Percentiles rank a stretch among this genome's conserved stretches.
These are phyloP conservation scores for Saturnispora bothae DNA, from an alignment of 805 yeast species.

Conservation along the genomic window DNA sequence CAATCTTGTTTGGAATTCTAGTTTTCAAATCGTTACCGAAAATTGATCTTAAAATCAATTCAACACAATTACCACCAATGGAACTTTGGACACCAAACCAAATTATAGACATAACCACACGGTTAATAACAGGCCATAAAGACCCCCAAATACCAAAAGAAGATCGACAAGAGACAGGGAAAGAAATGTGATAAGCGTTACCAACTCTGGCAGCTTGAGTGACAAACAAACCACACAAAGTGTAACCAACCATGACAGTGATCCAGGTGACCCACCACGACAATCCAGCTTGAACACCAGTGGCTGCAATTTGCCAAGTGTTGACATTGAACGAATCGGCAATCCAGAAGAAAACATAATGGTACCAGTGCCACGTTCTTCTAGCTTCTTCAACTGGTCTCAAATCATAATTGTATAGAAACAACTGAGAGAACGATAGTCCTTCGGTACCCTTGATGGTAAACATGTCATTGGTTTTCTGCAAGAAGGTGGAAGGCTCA, in stretches of 20 bases:
- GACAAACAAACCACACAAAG: constrained; percentile 58
- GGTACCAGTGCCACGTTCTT: constrained; percentile 79
- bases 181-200: constrained; percentile 67
- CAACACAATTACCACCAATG: constrained; percentile 76
- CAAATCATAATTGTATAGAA: constrained; percentile 64
- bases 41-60: constrained; percentile 64
- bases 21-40: constrained; percentile 56
- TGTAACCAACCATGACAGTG: constrained; percentile 79
- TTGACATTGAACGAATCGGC: constrained; percentile 85
- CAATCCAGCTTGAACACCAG: constrained; percentile 68
- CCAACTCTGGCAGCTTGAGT: constrained; percentile 70
- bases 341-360: constrained; percentile 73
- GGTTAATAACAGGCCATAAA: constrained; percentile 77
- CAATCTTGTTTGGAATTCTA: constrained; percentile 55
- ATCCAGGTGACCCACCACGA: constrained; percentile 92
- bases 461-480: constrained; percentile 9
- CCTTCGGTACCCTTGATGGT: constrained; percentile 24
- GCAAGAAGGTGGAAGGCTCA: neutral
- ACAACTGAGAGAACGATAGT: constrained; percentile 47
- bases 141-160: constrained; percentile 84
- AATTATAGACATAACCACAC: constrained; percentile 68
- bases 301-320: constrained; percentile 86
- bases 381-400: constrained; percentile 67
- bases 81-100: constrained; percentile 87
- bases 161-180: constrained; percentile 74